Evolutionary conservation across 805 yeast species (phyloP).

Genomic region (Babjeviella inositovora): DNA sequence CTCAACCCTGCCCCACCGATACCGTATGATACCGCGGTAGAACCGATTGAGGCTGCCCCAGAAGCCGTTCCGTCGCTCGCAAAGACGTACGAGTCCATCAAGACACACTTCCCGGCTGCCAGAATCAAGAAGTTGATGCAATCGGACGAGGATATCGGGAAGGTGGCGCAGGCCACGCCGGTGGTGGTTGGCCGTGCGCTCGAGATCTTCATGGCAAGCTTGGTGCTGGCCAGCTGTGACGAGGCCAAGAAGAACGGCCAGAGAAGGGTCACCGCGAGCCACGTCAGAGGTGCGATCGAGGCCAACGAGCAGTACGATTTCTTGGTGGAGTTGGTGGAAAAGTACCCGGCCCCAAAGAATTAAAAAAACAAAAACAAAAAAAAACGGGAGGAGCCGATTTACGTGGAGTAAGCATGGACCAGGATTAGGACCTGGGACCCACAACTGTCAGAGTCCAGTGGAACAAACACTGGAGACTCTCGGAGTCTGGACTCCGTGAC

Average conservation of each 20-base stretch:
- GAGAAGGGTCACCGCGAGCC: conserved; percentile 69
- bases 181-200: conserved; percentile 93
- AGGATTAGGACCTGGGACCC: too few relatives aligned
- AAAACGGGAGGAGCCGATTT: too few relatives aligned
- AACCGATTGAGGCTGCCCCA: too few relatives aligned
- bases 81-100: conserved; percentile 29
- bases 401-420: too few relatives aligned
- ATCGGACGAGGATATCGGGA: conserved; percentile 95
- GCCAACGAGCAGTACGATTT: conserved; percentile 88
- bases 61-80: conserved; percentile 6
- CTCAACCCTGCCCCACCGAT: conserved; percentile 2
- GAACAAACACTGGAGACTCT: too few relatives aligned
- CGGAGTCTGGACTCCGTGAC: too few relatives aligned
- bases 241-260: conserved; percentile 66
- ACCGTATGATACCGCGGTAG: too few relatives aligned
- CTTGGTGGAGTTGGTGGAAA: conserved; percentile 57
- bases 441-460: too few relatives aligned
- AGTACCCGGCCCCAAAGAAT: conserved; percentile 29
- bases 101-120: conserved; percentile 83
- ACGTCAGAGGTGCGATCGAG: conserved; percentile 71
- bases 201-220: conserved; percentile 79
- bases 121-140: conserved; percentile 95
- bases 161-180: conserved; percentile 97
- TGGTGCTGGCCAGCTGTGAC: conserved; percentile 70
- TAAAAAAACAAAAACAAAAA: not conserved